phyloP scores from a whole-genome alignment of 2,329 filamentous ascomycete species.

The Scorias spongiosa region DNA sequence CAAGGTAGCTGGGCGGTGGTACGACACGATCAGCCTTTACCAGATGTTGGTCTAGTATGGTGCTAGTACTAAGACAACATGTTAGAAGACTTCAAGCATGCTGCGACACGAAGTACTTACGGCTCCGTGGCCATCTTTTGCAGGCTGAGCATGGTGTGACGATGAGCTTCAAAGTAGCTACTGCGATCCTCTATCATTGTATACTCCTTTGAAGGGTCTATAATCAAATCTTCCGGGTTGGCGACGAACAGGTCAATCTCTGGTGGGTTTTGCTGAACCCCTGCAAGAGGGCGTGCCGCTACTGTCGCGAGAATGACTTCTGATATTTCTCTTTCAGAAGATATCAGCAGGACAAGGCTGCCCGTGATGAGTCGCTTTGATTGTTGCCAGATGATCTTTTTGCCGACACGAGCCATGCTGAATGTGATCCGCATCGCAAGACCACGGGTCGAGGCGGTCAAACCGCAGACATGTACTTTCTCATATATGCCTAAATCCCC shows the following conservation, averaged over 20 bases:
- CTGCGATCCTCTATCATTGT: conserved; percentile 64
- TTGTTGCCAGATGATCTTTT: conserved; percentile 53
- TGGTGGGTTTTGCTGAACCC: conserved; percentile 49
- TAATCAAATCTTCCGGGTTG: conserved; percentile 39
- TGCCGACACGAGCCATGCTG: conserved; percentile 48
- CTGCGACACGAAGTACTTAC: conserved; percentile 17
- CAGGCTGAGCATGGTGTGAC: conserved; percentile 57
- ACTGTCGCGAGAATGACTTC: conserved; percentile 58
- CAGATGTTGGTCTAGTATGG: conserved; percentile 49
- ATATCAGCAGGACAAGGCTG: conserved; percentile 39
- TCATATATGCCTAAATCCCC: conserved; percentile 48
- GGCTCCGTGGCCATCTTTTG: conserved; percentile 47
- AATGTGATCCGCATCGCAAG: conserved; percentile 55
- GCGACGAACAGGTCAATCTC: conserved; percentile 65
- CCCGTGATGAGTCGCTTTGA: conserved; percentile 43
- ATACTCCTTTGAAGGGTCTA: conserved; percentile 55
- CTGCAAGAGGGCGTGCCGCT: conserved; percentile 47
- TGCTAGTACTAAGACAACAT: conserved; percentile 16
- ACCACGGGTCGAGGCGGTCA: conserved; percentile 48
- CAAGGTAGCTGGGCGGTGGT: conserved; percentile 37
- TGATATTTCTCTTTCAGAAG: conserved; percentile 46
- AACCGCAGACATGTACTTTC: conserved; percentile 50
- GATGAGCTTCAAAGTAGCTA: conserved; percentile 63
- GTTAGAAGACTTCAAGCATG: no score
- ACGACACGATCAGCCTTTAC: conserved; percentile 33